Conservation (phyloP, 768 basidiomycete genomes). For the Pleurotus eryngii region DNA sequence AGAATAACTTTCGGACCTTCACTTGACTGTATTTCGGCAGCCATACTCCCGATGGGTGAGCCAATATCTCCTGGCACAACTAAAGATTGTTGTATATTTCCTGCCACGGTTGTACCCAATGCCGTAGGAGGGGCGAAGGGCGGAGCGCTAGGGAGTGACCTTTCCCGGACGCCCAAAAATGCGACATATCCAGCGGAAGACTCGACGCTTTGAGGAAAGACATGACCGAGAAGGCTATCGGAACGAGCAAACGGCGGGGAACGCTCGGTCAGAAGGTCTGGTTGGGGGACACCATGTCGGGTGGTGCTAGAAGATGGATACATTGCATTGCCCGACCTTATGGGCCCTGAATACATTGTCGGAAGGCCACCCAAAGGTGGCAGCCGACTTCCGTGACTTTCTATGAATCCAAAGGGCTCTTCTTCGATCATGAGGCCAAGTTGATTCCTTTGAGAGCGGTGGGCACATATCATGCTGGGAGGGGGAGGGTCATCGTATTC, state of each 20-base stretch:
- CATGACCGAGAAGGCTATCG: constrained; percentile 24
- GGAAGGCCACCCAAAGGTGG: constrained; percentile 9
- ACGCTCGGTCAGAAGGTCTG: neutral
- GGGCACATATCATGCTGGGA: constrained; percentile 19
- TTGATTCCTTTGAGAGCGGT: constrained; percentile 12
- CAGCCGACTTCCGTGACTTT: neutral
- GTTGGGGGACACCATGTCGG: neutral
- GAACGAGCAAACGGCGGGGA: constrained; percentile 10
- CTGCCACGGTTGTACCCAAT: neutral
- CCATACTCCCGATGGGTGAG: neutral
- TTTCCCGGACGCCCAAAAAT: neutral
- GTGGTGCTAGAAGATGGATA: too few relatives aligned
- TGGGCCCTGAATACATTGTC: neutral
- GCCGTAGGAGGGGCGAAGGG: neutral
- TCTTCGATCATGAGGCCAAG: constrained; percentile 1
- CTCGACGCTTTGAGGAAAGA: constrained; percentile 17
- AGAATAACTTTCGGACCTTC: neutral
- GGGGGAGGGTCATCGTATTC: constrained; percentile 39
- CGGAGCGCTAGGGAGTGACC: neutral
- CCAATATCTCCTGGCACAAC: neutral
- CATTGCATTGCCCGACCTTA: too few relatives aligned
- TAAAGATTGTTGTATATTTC: neutral
- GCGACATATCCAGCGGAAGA: neutral
- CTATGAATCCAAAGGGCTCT: neutral
- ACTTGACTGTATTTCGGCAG: neutral